phyloP scores from a whole-genome alignment of 1,139 yeast species.

The Nakaseomyces delphensis region DNA sequence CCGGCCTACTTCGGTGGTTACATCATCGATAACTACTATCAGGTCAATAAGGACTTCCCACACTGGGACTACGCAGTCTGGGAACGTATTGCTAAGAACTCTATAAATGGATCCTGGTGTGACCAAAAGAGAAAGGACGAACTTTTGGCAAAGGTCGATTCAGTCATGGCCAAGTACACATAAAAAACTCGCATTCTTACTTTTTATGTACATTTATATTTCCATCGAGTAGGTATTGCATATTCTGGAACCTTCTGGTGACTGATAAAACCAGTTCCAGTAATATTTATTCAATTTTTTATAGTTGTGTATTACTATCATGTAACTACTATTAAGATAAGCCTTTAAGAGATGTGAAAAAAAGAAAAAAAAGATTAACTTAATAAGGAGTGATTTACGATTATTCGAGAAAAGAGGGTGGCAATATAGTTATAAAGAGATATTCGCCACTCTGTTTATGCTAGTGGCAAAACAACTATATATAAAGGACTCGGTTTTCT shows the following conservation, averaged over 20 bases:
- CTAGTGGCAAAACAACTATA: no score
- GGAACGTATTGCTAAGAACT: slow-evolving; percentile 48
- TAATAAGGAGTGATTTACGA: background rate
- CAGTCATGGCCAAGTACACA: slow-evolving; percentile 40
- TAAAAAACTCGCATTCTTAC: no score
- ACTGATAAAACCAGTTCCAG: no score
- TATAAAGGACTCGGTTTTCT: no score
- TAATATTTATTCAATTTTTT: no score
- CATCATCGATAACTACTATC: slow-evolving; percentile 61
- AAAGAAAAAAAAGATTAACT: background rate
- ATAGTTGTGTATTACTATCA: no score
- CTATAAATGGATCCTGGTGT: slow-evolving; percentile 68
- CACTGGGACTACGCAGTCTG: slow-evolving; percentile 50
- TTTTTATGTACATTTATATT: background rate
- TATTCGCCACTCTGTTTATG: no score
- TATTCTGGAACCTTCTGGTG: no score
- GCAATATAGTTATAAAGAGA: no score
- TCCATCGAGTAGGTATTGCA: no score
- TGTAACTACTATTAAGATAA: no score
- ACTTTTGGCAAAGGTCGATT: slow-evolving; percentile 38
- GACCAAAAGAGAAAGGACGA: slow-evolving; percentile 42
- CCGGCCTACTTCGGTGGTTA: slow-evolving; percentile 85
- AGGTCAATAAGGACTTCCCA: slow-evolving; percentile 52
- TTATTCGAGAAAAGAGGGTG: background rate
- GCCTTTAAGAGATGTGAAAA: background rate